Conservation (phyloP, 2,329 filamentous ascomycete species). For the Diaporthe ampelina region DNA sequence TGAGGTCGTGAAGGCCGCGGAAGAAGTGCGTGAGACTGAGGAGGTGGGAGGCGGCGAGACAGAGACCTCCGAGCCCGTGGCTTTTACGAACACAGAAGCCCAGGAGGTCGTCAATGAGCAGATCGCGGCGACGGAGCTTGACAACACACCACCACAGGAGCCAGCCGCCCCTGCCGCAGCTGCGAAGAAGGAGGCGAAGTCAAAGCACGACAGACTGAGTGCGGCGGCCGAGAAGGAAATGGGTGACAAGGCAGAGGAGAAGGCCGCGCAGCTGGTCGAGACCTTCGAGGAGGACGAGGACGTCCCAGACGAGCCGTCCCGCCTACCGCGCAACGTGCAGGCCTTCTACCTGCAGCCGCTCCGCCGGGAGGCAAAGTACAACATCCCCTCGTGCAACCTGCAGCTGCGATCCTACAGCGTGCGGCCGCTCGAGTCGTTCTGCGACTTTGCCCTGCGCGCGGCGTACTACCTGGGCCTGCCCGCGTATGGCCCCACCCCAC, state of each 20-base stretch:
- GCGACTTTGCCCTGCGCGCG: conserved; percentile 93
- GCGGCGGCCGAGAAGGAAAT: not conserved
- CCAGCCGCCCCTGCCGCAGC: not conserved
- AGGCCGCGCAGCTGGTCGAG: conserved; percentile 10
- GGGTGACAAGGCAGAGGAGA: not conserved
- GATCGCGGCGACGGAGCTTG: conserved; percentile 1
- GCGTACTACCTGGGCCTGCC: conserved; percentile 94
- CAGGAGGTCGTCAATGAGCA: conserved; percentile 32
- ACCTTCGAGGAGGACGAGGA: conserved; percentile 19
- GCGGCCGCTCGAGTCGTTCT: conserved; percentile 92
- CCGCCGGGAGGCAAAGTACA: conserved; percentile 79
- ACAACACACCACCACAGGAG: not conserved
- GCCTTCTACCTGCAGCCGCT: conserved; percentile 89
- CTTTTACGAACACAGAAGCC: conserved; percentile 25
- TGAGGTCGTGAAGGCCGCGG: conserved; percentile 31
- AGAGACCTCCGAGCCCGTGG: conserved; percentile 5
- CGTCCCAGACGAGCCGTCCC: conserved; percentile 51
- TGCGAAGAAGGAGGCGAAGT: not conserved
- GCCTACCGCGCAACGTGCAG: conserved; percentile 84
- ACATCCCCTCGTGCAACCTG: conserved; percentile 88
- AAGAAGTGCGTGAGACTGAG: conserved; percentile 33
- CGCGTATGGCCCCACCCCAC: conserved; percentile 85
- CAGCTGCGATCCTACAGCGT: conserved; percentile 93
- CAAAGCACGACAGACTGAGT: not conserved
- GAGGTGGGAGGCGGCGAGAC: conserved; percentile 20